Conservation (phyloP, 169 alveolate genomes). For the Cryptosporidium canis region DNA sequence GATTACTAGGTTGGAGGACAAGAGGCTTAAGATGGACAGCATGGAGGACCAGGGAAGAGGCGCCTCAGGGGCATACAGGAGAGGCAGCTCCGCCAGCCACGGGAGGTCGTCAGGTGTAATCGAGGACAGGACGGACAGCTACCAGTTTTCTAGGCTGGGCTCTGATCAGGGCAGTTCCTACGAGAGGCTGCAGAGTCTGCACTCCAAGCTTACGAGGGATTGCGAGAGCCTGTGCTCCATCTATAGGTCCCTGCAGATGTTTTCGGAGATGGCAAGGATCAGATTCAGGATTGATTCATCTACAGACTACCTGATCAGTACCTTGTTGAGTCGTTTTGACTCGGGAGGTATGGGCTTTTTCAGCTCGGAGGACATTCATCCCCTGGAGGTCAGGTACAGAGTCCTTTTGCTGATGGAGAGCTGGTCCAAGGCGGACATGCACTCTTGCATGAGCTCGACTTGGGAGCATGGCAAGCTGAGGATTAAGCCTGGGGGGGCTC, state of each 20-base stretch:
- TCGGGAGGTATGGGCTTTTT: constrained; percentile 46
- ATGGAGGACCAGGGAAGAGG: not conserved
- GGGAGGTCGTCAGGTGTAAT: not conserved
- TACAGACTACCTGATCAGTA: constrained; percentile 13
- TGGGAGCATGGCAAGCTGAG: constrained; percentile 68
- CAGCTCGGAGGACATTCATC: constrained; percentile 15
- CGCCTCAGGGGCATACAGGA: not conserved
- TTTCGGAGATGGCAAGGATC: constrained; percentile 38
- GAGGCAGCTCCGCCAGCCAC: not conserved
- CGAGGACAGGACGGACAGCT: not conserved
- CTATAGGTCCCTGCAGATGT: constrained; percentile 18
- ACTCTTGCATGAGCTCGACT: not conserved
- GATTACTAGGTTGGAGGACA: constrained; percentile 33
- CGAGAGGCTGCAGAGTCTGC: not conserved
- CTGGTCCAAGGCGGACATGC: constrained; percentile 45
- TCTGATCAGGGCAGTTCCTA: not conserved
- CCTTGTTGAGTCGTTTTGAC: not conserved
- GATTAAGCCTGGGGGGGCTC: constrained; percentile 71
- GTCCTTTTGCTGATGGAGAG: constrained; percentile 41
- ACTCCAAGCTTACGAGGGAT: constrained; percentile 6
- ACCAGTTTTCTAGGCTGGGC: not conserved
- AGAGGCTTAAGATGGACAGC: not conserved
- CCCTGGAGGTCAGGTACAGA: constrained; percentile 58
- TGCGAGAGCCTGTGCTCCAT: constrained; percentile 2
- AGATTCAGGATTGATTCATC: not conserved